Conservation (phyloP, 306 rosid genomes). For the Cicer yamashitae region DNA sequence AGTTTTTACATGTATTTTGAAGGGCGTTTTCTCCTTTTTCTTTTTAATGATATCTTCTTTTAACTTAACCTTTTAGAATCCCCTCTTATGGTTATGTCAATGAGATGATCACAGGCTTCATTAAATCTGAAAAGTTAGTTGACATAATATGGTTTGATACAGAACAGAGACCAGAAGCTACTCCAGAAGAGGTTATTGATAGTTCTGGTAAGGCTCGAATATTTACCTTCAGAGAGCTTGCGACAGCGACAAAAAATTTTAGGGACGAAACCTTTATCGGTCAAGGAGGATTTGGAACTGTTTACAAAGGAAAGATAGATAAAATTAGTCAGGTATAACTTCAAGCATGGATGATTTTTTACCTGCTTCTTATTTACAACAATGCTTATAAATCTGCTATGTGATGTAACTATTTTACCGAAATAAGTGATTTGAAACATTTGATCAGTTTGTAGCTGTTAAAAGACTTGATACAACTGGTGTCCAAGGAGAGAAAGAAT, state of each 20-base stretch:
- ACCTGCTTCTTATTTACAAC: conserved; percentile 7
- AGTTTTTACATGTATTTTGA: conserved; percentile 20
- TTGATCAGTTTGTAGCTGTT: conserved; percentile 64
- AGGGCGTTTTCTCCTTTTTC: not conserved
- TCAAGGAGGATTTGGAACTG: conserved; percentile 82
- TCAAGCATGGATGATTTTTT: not conserved
- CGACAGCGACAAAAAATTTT: conserved; percentile 68
- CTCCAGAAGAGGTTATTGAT: conserved; percentile 34
- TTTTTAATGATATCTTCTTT: conserved; percentile 23
- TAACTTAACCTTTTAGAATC: not conserved
- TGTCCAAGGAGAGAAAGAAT: conserved; percentile 74
- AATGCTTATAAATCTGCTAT: conserved; percentile 1
- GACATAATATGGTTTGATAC: conserved; percentile 39
- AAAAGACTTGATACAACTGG: conserved; percentile 68
- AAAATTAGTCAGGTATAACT: conserved; percentile 53
- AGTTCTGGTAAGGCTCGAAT: conserved; percentile 38
- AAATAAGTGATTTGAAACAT: conserved; percentile 19
- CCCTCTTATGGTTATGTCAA: not conserved
- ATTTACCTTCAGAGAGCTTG: conserved; percentile 70
- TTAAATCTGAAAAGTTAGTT: conserved; percentile 27
- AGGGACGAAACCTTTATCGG: conserved; percentile 61
- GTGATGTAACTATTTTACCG: conserved; percentile 20
- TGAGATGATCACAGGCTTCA: conserved; percentile 3
- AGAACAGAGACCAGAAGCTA: conserved; percentile 32
- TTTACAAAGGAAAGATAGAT: conserved; percentile 62